Evolutionary conservation across 352 stramenopile genomes (phyloP).

Genomic region (Blastocystis sp.): DNA sequence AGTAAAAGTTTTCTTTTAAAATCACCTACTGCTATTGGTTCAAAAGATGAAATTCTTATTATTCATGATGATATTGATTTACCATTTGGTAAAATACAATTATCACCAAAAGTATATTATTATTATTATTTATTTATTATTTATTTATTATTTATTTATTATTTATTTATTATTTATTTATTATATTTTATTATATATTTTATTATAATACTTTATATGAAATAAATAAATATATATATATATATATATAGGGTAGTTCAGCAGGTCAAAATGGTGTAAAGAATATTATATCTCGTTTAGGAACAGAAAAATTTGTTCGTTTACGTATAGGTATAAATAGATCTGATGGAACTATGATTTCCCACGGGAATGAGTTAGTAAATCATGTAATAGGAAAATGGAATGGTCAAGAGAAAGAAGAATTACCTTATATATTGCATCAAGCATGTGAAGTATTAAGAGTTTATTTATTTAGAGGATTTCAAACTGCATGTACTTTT

Average conservation of each 20-base stretch:
- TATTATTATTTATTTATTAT: too few species aligned
- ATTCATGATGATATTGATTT: slow-evolving; percentile 32
- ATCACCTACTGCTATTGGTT: slow-evolving; percentile 4
- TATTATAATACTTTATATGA: too few species aligned
- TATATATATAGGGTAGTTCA: neutral
- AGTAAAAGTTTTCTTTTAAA: slow-evolving; percentile 18
- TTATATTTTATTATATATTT: too few species aligned
- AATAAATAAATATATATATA: too few species aligned
- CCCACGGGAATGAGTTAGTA: slow-evolving; percentile 11
- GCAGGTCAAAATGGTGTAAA: slow-evolving; percentile 36
- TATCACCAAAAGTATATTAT: slow-evolving; percentile 17
- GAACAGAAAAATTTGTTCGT: slow-evolving; percentile 29
- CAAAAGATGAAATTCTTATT: slow-evolving; percentile 29
- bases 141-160: too few species aligned
- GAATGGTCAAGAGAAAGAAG: slow-evolving; percentile 18
- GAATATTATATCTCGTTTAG: slow-evolving; percentile 26
- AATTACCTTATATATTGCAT: slow-evolving; percentile 23
- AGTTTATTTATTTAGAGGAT: slow-evolving; percentile 26
- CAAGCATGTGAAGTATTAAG: slow-evolving; percentile 25
- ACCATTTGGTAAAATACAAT: slow-evolving; percentile 29
- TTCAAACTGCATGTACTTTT: slow-evolving; percentile 7
- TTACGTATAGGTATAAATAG: slow-evolving; percentile 24
- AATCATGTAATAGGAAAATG: slow-evolving; percentile 26
- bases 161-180: too few species aligned
- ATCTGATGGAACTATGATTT: neutral